Evolutionary conservation across 345 rosid species (phyloP).

Genomic region (Moricandia arvensis): DNA sequence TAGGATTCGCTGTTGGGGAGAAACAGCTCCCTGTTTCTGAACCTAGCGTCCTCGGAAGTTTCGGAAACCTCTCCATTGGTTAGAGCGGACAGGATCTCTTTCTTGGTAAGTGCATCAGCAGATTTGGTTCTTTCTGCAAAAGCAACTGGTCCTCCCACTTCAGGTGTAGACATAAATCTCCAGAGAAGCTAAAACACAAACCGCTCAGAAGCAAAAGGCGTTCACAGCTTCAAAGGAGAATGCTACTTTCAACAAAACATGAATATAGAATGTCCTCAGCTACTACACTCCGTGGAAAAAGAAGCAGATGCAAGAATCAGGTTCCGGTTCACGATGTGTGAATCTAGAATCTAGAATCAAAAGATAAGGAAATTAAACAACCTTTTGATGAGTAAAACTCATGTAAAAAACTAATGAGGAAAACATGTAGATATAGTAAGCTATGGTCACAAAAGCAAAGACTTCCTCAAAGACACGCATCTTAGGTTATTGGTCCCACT

Average conservation of each 20-base stretch:
- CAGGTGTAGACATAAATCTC: constrained; percentile 83
- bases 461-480: constrained; percentile 24
- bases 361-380: neutral
- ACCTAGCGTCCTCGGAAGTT: constrained; percentile 53
- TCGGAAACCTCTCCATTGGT: constrained; percentile 54
- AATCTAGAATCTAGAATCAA: constrained; percentile 28
- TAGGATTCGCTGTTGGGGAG: constrained; percentile 74
- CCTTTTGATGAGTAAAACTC: neutral
- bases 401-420: neutral
- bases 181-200: constrained; percentile 38
- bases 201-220: constrained; percentile 32
- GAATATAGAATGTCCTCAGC: constrained; percentile 21
- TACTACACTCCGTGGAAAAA: constrained; percentile 3
- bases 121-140: constrained; percentile 75
- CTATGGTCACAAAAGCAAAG: constrained; percentile 23
- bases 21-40: constrained; percentile 60
- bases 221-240: constrained; percentile 30
- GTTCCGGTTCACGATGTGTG: constrained; percentile 31
- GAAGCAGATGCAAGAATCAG: constrained; percentile 29
- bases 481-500: constrained; percentile 32
- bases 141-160: constrained; percentile 50
- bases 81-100: constrained; percentile 41
- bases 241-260: constrained; percentile 24
- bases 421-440: constrained; percentile 10
- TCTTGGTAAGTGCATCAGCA: constrained; percentile 49